Percentiles rank a stretch among this genome's conserved stretches.
Evolutionary conservation across 139 green algal genomes (phyloP).

Genomic region (Ulvella scutata): DNA sequence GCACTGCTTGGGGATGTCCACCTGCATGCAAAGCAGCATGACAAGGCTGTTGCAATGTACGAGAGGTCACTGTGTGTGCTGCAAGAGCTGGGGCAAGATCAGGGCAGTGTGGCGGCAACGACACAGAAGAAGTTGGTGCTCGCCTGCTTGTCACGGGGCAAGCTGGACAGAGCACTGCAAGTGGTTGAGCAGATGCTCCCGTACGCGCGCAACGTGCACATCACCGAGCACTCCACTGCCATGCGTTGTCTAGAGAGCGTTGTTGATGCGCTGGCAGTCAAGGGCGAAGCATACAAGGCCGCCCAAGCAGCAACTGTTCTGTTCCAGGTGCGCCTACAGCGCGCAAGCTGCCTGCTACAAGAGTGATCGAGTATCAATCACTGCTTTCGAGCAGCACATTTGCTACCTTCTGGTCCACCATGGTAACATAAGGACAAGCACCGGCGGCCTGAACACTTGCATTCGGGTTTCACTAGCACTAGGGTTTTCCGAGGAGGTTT

Average conservation of each 20-base stretch:
- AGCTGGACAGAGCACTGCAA: background rate
- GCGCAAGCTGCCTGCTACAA: too few species aligned
- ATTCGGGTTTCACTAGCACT: too few species aligned
- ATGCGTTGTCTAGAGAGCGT: background rate
- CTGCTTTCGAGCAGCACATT: background rate
- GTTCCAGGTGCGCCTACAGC: background rate
- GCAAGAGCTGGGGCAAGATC: background rate
- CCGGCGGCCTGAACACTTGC: too few species aligned
- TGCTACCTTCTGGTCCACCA: background rate
- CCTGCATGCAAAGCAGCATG: background rate
- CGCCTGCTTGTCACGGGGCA: background rate
- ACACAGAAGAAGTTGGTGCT: background rate
- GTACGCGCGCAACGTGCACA: background rate
- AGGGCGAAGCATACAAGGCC: background rate
- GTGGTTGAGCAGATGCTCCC: background rate
- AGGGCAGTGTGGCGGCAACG: background rate
- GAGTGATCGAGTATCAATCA: background rate
- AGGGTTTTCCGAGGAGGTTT: too few species aligned
- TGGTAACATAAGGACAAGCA: too few species aligned
- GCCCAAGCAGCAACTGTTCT: background rate
- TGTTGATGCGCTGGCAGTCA: background rate
- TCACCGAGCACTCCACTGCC: conserved; percentile 1
- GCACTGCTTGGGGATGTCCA: background rate
- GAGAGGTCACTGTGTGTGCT: background rate
- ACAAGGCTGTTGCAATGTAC: background rate